phyloP scores from a whole-genome alignment of 148 eudicot species.

The Vaccinium corymbosum region DNA sequence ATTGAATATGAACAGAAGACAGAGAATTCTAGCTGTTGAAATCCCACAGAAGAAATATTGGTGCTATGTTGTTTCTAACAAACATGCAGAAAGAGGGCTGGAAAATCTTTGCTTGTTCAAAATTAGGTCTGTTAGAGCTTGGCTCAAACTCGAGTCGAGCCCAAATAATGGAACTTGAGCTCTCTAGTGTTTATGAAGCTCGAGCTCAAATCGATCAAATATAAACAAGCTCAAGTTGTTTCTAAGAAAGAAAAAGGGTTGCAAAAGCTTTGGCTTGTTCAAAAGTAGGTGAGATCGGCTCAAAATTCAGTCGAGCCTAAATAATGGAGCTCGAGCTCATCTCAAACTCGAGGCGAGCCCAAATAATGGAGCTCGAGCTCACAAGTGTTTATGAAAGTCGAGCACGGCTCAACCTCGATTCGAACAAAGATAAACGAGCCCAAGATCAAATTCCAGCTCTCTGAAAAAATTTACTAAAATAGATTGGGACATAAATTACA shows the following conservation, averaged over 20 bases:
- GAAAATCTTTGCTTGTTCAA: background rate
- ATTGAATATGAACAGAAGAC: background rate
- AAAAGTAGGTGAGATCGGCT: background rate
- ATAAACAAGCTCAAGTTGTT: no score
- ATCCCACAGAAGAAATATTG: background rate
- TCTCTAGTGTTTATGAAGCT: background rate
- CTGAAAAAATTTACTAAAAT: background rate
- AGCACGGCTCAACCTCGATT: no score
- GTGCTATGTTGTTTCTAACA: constrained; percentile 6
- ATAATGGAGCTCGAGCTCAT: background rate
- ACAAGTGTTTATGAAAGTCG: background rate
- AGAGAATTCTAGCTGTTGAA: background rate
- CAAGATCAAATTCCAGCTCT: background rate
- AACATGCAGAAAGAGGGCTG: background rate
- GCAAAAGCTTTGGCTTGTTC: background rate
- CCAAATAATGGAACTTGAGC: background rate
- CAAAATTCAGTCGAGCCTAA: background rate
- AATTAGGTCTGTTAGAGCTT: background rate
- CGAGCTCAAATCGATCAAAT: no score
- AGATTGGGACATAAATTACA: background rate
- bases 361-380: background rate
- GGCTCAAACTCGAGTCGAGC: background rate
- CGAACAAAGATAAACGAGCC: no score
- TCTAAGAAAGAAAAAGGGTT: background rate
- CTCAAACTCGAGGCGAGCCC: background rate